Evolutionary conservation across 148 eudicot species (phyloP).

Genomic region (Camellia granthamiana): DNA sequence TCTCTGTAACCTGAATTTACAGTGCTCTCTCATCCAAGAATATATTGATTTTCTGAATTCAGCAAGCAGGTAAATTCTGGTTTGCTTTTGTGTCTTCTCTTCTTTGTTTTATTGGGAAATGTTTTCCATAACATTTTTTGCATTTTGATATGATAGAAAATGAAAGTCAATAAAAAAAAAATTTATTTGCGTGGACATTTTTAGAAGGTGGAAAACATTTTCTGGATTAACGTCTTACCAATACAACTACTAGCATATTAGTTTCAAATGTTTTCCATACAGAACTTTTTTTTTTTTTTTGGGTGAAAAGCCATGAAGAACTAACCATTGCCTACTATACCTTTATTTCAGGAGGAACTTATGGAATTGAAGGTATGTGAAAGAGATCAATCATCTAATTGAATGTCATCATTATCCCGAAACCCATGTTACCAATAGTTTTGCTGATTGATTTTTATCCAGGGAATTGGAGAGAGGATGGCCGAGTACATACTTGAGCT

Average conservation of each 20-base stretch:
- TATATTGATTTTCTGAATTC: slow-evolving; percentile 74
- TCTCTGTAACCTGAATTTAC: slow-evolving; percentile 18
- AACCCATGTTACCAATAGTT: not conserved
- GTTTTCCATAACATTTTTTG: too few species aligned
- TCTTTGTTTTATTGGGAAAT: too few species aligned
- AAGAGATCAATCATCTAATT: not conserved
- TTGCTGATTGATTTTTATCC: slow-evolving; percentile 1
- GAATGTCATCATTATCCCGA: not conserved
- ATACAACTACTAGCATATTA: too few species aligned
- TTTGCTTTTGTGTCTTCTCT: too few species aligned
- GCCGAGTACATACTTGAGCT: slow-evolving; percentile 81
- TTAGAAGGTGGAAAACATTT: too few species aligned
- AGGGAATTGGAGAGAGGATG: slow-evolving; percentile 87
- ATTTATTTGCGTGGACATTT: too few species aligned
- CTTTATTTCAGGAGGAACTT: slow-evolving; percentile 64
- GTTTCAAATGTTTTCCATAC: not conserved
- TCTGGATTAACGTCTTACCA: too few species aligned
- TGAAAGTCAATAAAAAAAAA: too few species aligned
- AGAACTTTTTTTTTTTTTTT: not conserved
- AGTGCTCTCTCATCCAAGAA: slow-evolving; percentile 69
- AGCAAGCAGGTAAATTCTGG: slow-evolving; percentile 63
- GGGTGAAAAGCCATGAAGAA: not conserved
- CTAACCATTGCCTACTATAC: not conserved
- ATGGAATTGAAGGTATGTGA: slow-evolving; percentile 63
- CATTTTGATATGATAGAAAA: too few species aligned